Evolutionary conservation across 148 eudicot genomes (phyloP).

Genomic region (Rhododendron williamsianum): DNA sequence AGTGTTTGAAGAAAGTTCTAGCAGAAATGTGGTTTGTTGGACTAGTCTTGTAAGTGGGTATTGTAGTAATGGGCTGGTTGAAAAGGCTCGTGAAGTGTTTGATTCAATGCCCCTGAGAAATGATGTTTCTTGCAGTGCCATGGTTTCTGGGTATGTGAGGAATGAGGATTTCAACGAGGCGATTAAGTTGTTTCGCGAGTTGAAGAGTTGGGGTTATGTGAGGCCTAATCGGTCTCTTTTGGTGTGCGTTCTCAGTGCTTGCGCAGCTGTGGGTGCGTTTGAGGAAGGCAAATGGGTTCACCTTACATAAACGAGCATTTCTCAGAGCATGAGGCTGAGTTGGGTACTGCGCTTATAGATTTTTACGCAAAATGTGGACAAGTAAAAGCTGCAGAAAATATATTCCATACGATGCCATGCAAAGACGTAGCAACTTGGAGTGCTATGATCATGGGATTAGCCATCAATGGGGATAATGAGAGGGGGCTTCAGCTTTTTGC

Average conservation of each 20-base stretch:
- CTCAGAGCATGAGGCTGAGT: constrained; percentile 20
- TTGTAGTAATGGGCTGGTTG: constrained; percentile 22
- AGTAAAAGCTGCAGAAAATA: constrained; percentile 11
- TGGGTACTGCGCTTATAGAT: constrained; percentile 27
- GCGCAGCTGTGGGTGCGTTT: constrained; percentile 26
- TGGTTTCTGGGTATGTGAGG: constrained; percentile 28
- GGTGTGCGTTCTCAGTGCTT: constrained; percentile 22
- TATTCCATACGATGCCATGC: constrained; percentile 16
- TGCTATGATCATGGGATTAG: constrained; percentile 31
- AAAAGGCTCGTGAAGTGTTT: constrained; percentile 23
- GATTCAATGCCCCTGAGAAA: constrained; percentile 22
- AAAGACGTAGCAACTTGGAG: constrained; percentile 34
- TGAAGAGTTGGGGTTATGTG: constrained; percentile 18
- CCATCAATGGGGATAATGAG: constrained; percentile 24
- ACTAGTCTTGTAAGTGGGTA: constrained; percentile 28
- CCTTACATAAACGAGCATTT: constrained; percentile 13
- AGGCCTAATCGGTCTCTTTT: constrained; percentile 21
- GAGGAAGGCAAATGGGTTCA: constrained; percentile 25
- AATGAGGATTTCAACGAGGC: constrained; percentile 26
- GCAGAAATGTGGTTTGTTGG: constrained; percentile 32
- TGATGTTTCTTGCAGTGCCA: constrained; percentile 32
- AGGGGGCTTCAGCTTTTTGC: constrained; percentile 19
- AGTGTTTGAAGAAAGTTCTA: constrained; percentile 22
- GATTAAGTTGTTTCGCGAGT: constrained; percentile 20
- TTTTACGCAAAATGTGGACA: constrained; percentile 31